phyloP scores from a whole-genome alignment of 371 early-diverging fungal species.

The Paraphysoderma sedebokerense region DNA sequence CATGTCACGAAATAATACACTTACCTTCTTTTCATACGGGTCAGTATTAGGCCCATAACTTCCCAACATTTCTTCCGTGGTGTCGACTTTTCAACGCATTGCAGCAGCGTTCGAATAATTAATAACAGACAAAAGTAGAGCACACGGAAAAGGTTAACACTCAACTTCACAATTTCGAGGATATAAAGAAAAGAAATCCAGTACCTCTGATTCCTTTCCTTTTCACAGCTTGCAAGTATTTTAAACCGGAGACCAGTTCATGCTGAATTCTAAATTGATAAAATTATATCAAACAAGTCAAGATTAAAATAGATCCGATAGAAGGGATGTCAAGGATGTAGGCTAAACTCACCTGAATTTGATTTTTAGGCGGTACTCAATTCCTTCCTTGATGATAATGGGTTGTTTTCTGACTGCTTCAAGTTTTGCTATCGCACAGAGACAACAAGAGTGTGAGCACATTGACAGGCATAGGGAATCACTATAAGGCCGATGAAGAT shows the following conservation, averaged over 20 bases:
- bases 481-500: no score
- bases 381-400: slow-evolving; percentile 88
- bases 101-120: no score
- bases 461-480: no score
- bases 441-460: no score
- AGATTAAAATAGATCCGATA: slow-evolving; percentile 75
- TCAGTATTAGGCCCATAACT: slow-evolving; percentile 70
- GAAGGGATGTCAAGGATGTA: neutral
- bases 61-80: slow-evolving; percentile 88
- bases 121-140: no score
- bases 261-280: slow-evolving; percentile 53
- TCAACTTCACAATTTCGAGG: no score
- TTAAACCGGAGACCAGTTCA: slow-evolving; percentile 87
- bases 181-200: neutral
- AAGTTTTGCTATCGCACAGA: slow-evolving; percentile 10
- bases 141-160: no score
- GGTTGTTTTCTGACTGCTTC: slow-evolving; percentile 43
- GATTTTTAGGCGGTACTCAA: slow-evolving; percentile 83
- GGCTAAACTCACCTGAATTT: slow-evolving; percentile 42
- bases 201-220: slow-evolving; percentile 57
- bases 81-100: no score
- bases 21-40: slow-evolving; percentile 56
- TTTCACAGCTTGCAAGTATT: slow-evolving; percentile 85
- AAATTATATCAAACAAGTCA: slow-evolving; percentile 22
- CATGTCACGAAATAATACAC: no score